A percentile compares a stretch with the other conserved stretches of the same genome.
Evolutionary conservation across 2,329 filamentous ascomycete genomes (phyloP).

Genomic region (Aspergillus thermomutatus): DNA sequence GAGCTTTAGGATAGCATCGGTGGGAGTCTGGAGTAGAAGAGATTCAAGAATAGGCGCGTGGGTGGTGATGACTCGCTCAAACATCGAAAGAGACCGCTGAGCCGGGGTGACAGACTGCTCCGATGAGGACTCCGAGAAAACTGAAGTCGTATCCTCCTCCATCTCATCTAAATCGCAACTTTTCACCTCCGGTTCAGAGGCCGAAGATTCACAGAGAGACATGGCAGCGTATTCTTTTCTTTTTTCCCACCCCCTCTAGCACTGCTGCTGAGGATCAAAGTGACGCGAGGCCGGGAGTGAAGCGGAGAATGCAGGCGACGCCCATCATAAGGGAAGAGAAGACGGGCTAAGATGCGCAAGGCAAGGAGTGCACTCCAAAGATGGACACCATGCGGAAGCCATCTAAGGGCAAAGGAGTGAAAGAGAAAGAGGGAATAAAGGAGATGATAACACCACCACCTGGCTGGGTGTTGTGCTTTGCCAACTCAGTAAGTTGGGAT

Average conservation of each 20-base stretch:
- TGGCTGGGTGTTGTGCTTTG: slow-evolving; percentile 12
- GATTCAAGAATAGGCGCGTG: slow-evolving; percentile 59
- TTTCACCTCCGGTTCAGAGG: neutral
- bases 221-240: slow-evolving; percentile 6
- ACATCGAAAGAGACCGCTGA: slow-evolving; percentile 41
- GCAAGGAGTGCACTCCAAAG: slow-evolving; percentile 22
- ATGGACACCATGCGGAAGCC: slow-evolving; percentile 26
- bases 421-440: slow-evolving; percentile 5
- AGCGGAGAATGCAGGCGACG: slow-evolving; percentile 23
- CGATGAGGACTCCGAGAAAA: slow-evolving; percentile 24
- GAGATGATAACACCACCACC: slow-evolving; percentile 2
- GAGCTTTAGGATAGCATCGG: slow-evolving; percentile 54
- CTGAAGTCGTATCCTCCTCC: slow-evolving; percentile 7
- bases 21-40: slow-evolving; percentile 56
- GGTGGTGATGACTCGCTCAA: slow-evolving; percentile 55
- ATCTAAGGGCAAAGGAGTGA: slow-evolving; percentile 22
- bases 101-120: slow-evolving; percentile 18
- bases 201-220: slow-evolving; percentile 10
- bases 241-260: slow-evolving; percentile 1
- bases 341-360: slow-evolving; percentile 17
- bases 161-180: neutral
- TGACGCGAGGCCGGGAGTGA: slow-evolving; percentile 30
- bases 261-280: slow-evolving; percentile 13
- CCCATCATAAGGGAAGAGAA: slow-evolving; percentile 30
- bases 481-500: slow-evolving; percentile 21